A percentile compares a stretch with the other conserved stretches of the same genome.
Evolutionary conservation across 2,329 filamentous ascomycete genomes (phyloP).

Genomic region (Lasiodiplodia sp.): DNA sequence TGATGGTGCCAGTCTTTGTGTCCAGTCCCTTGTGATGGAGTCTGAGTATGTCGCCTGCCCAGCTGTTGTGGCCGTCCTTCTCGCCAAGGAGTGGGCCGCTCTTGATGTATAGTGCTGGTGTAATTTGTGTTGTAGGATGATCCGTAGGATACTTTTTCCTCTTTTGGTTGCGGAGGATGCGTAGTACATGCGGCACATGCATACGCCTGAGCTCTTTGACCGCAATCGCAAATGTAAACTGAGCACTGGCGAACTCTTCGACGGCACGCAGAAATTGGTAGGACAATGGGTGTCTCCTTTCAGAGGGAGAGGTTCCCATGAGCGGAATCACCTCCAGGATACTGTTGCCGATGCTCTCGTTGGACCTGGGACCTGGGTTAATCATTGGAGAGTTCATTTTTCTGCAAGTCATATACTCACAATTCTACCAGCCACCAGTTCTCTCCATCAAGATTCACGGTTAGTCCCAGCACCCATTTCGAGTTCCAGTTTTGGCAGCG

Average conservation of each 20-base stretch:
- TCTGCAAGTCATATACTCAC: conserved; percentile 2
- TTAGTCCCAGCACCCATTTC: conserved; percentile 74
- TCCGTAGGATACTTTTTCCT: not conserved
- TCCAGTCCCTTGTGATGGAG: conserved; percentile 41
- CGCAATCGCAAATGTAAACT: conserved; percentile 39
- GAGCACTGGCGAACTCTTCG: conserved; percentile 48
- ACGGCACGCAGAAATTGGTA: conserved; percentile 43
- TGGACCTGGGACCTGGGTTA: conserved; percentile 39
- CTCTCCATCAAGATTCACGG: conserved; percentile 44
- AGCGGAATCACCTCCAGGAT: conserved; percentile 18
- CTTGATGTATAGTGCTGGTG: conserved; percentile 24
- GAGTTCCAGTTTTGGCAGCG: conserved; percentile 73
- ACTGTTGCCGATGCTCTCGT: conserved; percentile 35
- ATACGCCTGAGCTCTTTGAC: conserved; percentile 20
- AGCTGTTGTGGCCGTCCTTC: conserved; percentile 13
- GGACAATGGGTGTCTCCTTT: conserved; percentile 37
- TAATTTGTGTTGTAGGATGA: not conserved
- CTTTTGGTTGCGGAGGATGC: conserved; percentile 15
- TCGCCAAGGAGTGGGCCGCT: conserved; percentile 10
- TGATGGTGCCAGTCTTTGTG: conserved; percentile 40
- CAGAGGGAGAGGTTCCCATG: conserved; percentile 31
- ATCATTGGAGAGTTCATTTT: conserved; percentile 30
- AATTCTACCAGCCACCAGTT: conserved; percentile 49
- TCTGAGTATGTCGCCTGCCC: conserved; percentile 20
- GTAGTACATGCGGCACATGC: conserved; percentile 20